These are phyloP conservation scores for Teunomyces atbi DNA, from an alignment of 805 yeast species.

Conservation along the genomic window DNA sequence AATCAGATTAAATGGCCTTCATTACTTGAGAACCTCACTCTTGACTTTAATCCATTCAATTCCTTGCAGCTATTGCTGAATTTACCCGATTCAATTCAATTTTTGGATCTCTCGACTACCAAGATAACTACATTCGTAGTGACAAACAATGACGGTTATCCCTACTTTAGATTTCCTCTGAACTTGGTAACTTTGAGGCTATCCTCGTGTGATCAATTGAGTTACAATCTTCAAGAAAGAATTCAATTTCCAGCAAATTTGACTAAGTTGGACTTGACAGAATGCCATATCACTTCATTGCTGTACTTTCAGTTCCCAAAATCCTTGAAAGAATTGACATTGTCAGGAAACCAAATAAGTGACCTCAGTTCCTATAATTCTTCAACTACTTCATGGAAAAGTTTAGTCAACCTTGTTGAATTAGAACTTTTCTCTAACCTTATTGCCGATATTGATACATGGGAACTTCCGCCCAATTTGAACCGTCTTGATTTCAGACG, in stretches of 20 bases:
- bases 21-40: constrained; percentile 17
- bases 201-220: constrained; percentile 13
- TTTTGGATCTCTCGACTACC: constrained; percentile 27
- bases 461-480: constrained; percentile 16
- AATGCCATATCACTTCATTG: constrained; percentile 20
- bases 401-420: constrained; percentile 19
- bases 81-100: constrained; percentile 20
- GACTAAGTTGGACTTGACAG: constrained; percentile 20
- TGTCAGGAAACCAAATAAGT: constrained; percentile 24
- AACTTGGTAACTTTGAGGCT: constrained; percentile 20
- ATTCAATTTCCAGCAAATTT: constrained; percentile 22
- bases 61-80: constrained; percentile 15
- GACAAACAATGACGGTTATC: constrained; percentile 10
- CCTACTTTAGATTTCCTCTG: constrained; percentile 28
- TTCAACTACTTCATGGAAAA: constrained; percentile 19
- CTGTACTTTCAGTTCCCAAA: constrained; percentile 22
- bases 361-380: constrained; percentile 20
- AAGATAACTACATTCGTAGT: constrained; percentile 15
- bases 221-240: constrained; percentile 7
- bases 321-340: constrained; percentile 19
- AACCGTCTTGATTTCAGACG: constrained; percentile 19
- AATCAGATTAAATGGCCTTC: constrained; percentile 23
- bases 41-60: constrained; percentile 23
- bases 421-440: constrained; percentile 24
- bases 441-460: constrained; percentile 15